These are phyloP conservation scores for Microcyclospora tardicrescens DNA, from an alignment of 2,329 filamentous ascomycete genomes.

Conservation along the genomic window DNA sequence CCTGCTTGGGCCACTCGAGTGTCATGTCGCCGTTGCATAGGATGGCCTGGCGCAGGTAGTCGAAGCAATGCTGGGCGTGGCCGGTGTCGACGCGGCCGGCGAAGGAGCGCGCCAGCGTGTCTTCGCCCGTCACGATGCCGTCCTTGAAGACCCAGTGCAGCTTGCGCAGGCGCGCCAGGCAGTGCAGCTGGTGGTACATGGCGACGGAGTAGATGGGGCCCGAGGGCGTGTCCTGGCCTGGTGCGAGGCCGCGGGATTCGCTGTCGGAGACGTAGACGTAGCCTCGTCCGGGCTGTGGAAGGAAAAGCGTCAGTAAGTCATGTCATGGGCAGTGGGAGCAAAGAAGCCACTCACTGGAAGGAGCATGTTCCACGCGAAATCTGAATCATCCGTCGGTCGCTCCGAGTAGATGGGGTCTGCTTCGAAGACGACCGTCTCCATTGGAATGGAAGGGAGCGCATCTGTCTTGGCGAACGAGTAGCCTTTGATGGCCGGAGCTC, in stretches of 20 bases:
- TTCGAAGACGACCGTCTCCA: conserved; percentile 1
- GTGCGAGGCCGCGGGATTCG: conserved; percentile 13
- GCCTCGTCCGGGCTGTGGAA: conserved; percentile 21
- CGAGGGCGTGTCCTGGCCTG: conserved; percentile 14
- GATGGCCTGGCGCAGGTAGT: conserved; percentile 19
- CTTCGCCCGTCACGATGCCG: conserved; percentile 6
- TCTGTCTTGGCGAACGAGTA: conserved; percentile 1
- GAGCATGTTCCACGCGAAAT: conserved; percentile 3
- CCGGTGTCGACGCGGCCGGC: conserved; percentile 1
- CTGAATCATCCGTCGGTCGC: conserved; percentile 1
- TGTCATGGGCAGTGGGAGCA: too few species aligned
- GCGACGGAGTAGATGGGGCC: conserved; percentile 22
- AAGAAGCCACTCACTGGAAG: conserved; percentile 1
- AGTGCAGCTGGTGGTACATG: conserved; percentile 26
- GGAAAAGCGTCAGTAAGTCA: not conserved
- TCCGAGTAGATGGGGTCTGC: conserved; percentile 2
- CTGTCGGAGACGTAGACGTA: conserved; percentile 20
- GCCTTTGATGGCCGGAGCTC: not conserved
- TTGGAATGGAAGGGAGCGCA: conserved; percentile 1
- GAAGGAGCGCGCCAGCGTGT: not conserved
- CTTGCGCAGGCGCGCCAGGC: conserved; percentile 19
- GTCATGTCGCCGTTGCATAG: conserved; percentile 21
- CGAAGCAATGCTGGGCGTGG: conserved; percentile 20
- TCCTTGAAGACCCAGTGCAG: conserved; percentile 17
- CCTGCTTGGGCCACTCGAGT: conserved; percentile 20